Base-by-base conservation (phyloP, 202 grass and related monocot species). In the Setaria italica region DNA sequence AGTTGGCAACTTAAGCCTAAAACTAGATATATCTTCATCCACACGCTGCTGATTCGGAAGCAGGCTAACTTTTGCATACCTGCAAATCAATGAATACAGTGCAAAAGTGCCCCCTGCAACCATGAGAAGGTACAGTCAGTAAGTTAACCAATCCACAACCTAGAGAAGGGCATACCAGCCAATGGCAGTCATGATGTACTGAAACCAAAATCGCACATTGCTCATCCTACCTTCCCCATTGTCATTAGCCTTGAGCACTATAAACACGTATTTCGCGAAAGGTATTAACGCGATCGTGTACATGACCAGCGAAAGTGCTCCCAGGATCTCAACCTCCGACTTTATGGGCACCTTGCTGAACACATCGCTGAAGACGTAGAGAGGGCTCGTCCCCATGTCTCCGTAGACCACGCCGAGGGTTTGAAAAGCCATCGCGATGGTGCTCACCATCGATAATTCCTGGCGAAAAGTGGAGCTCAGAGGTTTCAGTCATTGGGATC, bases 271-370 rank as follows among this genome's bases (percentile, higher is more conserved):
- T 63, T 96, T 99, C 0, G 82, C 82, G 9, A 99, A 99, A n/a
- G 97, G 97, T 83, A 96, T 90, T 2, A 99, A 39, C 4, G 96
- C 93, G 7, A 99, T 99, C 1, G 97, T 96, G 90, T 99, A 99
- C 90, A 96, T 91, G 70, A 99, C 88, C 66, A 99, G 84, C 10
- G 96, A 99, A 81, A 99, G 90, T 19, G 96, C 96, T 7, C 97
- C 97, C 29, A 99, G 62, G 54, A 95, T 90, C 64, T 99, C 93
- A 32, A 92, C 83, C 59, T 99, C 93, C 2, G 97, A 99, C 77
- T 91, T 96, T 87, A 99, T 92, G 0, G 93, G 91, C 58, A 99
- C 97, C 84, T 99, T 99, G 87, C 93, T 99, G 80, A 99, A 99
- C 60, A 99, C 93, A 66, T 99, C 97, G 66, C 93, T 99, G 82